A percentile compares a stretch with the other conserved stretches of the same genome.
Conservation (phyloP, 2,329 filamentous ascomycete genomes). For the Fusarium hostae region DNA sequence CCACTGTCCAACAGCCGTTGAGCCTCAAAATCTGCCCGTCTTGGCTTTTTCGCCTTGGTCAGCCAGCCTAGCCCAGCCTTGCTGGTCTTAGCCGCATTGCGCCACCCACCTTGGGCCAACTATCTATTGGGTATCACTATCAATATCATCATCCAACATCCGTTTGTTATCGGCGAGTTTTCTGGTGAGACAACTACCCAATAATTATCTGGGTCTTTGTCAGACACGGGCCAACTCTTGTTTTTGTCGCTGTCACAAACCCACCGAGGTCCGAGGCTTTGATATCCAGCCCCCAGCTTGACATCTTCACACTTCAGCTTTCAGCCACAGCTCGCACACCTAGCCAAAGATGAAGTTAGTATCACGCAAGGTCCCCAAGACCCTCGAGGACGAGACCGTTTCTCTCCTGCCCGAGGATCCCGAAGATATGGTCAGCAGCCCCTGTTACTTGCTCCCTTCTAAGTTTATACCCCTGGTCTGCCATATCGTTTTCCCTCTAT, state of each 20-base stretch:
- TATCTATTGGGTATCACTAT: conserved; percentile 6
- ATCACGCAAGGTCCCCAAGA: conserved; percentile 51
- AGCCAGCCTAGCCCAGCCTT: conserved; percentile 17
- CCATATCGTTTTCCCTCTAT: conserved; percentile 8
- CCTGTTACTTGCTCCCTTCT: conserved; percentile 9
- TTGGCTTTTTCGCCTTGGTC: conserved; percentile 20
- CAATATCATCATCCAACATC: conserved; percentile 8
- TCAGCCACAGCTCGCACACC: conserved; percentile 19
- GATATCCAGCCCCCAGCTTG: background rate
- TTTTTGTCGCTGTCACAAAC: conserved; percentile 18
- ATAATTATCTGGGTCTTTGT: conserved; percentile 2
- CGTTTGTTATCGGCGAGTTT: background rate
- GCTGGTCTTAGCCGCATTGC: conserved; percentile 14
- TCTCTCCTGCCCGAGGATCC: conserved; percentile 58
- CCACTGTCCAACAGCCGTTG: conserved; percentile 5
- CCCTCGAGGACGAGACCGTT: conserved; percentile 55
- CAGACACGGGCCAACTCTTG: conserved; percentile 33
- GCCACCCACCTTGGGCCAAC: conserved; percentile 7
- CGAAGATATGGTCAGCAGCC: conserved; percentile 57
- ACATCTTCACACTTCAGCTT: conserved; percentile 6
- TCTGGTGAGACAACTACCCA: background rate
- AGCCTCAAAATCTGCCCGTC: conserved; percentile 21
- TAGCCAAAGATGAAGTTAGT: conserved; percentile 53
- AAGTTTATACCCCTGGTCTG: conserved; percentile 22
- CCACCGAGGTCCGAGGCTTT: conserved; percentile 27